Conservation (phyloP, 2,329 filamentous ascomycete species). For the Davidsoniella eucalypti region DNA sequence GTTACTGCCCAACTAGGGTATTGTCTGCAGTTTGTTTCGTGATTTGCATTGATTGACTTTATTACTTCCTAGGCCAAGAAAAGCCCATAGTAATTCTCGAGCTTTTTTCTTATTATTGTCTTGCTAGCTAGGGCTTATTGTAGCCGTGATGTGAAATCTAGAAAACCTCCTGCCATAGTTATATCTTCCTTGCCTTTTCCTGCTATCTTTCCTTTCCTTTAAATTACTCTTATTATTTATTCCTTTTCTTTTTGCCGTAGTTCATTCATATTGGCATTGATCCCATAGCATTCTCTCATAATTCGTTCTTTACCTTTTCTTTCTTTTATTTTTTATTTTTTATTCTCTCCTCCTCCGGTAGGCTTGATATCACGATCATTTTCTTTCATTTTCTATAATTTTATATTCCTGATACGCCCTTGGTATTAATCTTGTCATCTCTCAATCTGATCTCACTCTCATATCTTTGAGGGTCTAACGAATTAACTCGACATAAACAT, state of each 20-base stretch:
- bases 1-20: not conserved
- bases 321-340: not conserved
- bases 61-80: not conserved
- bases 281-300: not conserved
- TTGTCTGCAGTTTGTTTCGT: conserved; percentile 5
- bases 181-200: not conserved
- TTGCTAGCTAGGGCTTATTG: not conserved
- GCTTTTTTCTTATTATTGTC: not conserved
- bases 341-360: not conserved
- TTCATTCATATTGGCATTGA: not conserved
- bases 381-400: not conserved
- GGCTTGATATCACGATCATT: conserved; percentile 3
- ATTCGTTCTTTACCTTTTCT: not conserved
- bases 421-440: not conserved
- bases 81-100: not conserved
- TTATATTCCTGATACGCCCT: not conserved
- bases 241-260: not conserved
- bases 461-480: not conserved
- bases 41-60: conserved; percentile 4
- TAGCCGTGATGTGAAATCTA: not conserved
- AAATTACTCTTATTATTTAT: too few relatives aligned
- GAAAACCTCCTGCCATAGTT: not conserved
- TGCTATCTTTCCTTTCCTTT: not conserved
- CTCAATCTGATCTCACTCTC: not conserved
- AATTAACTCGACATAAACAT: not conserved